Evolutionary conservation across 306 rosid species (phyloP), one percentile per base, ranked within the genome.

Genomic region (Ormosia semicastrata): DNA sequence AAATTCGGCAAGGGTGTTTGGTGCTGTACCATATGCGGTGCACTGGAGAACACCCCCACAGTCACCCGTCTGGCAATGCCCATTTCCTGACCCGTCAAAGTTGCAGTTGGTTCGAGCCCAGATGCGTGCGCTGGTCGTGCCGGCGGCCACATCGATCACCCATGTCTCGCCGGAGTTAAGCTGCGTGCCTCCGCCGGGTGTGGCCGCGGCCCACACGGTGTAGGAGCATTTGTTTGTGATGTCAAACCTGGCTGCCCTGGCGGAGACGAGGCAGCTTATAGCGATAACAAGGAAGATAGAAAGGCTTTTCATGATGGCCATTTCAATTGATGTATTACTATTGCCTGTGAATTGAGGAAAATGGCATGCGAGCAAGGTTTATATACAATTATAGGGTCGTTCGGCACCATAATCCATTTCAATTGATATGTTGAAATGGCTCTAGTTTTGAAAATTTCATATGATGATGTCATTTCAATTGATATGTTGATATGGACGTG

Each of bases 91-190:
- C 0, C 36, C 44, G 9, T 85, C 83, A 8, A 89, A 89, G 46
- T 18, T 83, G 85, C 94, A 89, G 14, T 72, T 64, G 17, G 94
- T 91, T 50, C 92, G 91, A 0, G 87, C 85, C 92, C 95, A 91
- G 36, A 91, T 84, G 41, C 91, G 87, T 9, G 56, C 89, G 2
- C 6, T 5, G 0, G 8, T 8, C 0, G 87, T 57, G 59, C 88
- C 90, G 0, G 86, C 10, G 0, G 18, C 39, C 4, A 77, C 72
- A 13, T 63, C 73, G 2, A 91, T 8, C 1, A 1, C 15, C 91
- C 92, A 87, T 0, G 10, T 53, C 5, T 82, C 62, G 30, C 81
- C 83, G 0, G 7, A 12, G 66, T 82, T 43, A 1, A 89, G 82
- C 43, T 41, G 77, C 7, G 5, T 52, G 29, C 92, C 92, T 2